Conservation (phyloP, 495 filamentous ascomycete genomes). For the Clavariopsis aquatica region DNA sequence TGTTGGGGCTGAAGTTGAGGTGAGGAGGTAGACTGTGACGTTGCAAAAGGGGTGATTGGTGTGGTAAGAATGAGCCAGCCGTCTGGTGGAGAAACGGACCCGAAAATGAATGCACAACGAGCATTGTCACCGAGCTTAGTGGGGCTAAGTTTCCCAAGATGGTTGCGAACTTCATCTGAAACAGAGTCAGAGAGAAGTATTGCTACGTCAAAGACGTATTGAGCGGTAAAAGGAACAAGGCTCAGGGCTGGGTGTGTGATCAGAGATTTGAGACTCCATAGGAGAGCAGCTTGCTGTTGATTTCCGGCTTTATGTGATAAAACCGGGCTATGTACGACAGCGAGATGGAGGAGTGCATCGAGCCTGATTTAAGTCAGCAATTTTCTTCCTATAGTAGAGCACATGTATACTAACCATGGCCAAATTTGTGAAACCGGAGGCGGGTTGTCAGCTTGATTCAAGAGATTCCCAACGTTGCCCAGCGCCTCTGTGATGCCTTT, state of each 20-base stretch:
- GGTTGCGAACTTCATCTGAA: slow-evolving; percentile 32
- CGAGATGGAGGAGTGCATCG: slow-evolving; percentile 35
- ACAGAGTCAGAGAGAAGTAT: slow-evolving; percentile 35
- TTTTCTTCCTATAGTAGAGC: background rate
- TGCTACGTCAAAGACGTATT: slow-evolving; percentile 35
- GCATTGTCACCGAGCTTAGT: slow-evolving; percentile 26
- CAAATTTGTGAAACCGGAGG: slow-evolving; percentile 5
- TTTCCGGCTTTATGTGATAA: slow-evolving; percentile 11
- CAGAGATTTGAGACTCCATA: slow-evolving; percentile 32
- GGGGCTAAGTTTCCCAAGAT: slow-evolving; percentile 25
- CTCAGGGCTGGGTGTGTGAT: slow-evolving; percentile 24
- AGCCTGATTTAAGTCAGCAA: slow-evolving; percentile 34
- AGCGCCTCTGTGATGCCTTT: slow-evolving; percentile 25
- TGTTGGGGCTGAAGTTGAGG: slow-evolving; percentile 1
- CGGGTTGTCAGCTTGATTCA: background rate
- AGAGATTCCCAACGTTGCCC: background rate
- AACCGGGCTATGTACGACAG: slow-evolving; percentile 19
- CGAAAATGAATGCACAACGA: slow-evolving; percentile 41
- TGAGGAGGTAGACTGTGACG: background rate
- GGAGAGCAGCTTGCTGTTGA: slow-evolving; percentile 21
- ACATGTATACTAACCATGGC: slow-evolving; percentile 21
- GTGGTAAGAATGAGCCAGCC: slow-evolving; percentile 40
- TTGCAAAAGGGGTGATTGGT: background rate
- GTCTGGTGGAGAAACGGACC: slow-evolving; percentile 28
- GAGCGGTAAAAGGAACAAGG: slow-evolving; percentile 1